phyloP scores from a whole-genome alignment of 202 grass and related monocot species.

The Schoenoplectus triqueter region DNA sequence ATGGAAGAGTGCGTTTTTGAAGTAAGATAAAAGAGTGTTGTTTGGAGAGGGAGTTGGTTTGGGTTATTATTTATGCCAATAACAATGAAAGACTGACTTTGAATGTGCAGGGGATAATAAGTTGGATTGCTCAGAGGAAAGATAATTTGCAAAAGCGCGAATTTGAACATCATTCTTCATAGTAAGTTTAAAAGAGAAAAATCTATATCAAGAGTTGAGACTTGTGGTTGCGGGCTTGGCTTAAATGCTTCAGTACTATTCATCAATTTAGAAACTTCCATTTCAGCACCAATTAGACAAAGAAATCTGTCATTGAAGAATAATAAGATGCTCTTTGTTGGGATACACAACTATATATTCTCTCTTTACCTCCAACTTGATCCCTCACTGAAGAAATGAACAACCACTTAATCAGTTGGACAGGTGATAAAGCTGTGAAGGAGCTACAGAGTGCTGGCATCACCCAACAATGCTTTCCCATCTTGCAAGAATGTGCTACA shows the following conservation, averaged over 20 bases:
- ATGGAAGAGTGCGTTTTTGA: conserved; percentile 19
- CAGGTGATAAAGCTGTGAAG: conserved; percentile 73
- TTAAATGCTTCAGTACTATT: neutral
- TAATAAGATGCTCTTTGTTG: neutral
- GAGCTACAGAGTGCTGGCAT: conserved; percentile 81
- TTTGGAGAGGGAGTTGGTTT: neutral
- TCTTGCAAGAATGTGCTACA: conserved; percentile 83
- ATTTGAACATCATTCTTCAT: conserved; percentile 75
- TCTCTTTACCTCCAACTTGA: neutral
- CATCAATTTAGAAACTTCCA: neutral
- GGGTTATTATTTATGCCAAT: conserved; percentile 3
- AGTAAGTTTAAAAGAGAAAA: conserved; percentile 49
- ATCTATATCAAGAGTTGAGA: conserved; percentile 5
- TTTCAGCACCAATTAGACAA: neutral
- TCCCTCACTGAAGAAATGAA: conserved; percentile 39
- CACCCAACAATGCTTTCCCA: conserved; percentile 58
- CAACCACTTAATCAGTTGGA: conserved; percentile 72
- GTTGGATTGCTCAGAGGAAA: conserved; percentile 67
- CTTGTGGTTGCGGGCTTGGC: neutral
- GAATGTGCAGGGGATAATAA: conserved; percentile 61
- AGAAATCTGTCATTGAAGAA: neutral
- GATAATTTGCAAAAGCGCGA: conserved; percentile 51
- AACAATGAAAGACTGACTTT: conserved; percentile 24
- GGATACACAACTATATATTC: neutral
- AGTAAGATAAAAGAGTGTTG: conserved; percentile 14